Evolutionary conservation across 371 early-diverging fungal species (phyloP), one percentile per base, ranked within the genome.

Genomic region (Mucor velutinosus): DNA sequence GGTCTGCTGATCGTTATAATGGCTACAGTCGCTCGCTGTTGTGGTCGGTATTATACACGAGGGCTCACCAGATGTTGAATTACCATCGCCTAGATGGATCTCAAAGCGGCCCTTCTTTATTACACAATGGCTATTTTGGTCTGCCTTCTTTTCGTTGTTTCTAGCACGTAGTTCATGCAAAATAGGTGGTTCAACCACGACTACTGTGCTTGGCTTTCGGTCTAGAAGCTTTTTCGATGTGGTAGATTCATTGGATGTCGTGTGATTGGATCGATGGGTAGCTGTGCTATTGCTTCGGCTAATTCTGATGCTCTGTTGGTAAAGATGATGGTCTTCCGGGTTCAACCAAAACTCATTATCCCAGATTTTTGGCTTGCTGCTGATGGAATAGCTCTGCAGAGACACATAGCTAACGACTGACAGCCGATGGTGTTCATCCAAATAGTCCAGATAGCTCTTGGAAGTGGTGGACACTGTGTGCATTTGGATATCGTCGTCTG

Each of bases 101-200:
- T 76, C 76, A 74, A 78, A 78, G 35, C 79, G 79, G 49, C 79
- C 79, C 49, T 78, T 78, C 57, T 74, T 78, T 39, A 78, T 76
- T n/a, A 74, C 65, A 61, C 66, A 57, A 57, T 33, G 57, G n/a
- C 33, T 29, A 57, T 53, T 53, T 53, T 29, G 57, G 57, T 57
- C 57, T 17, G 7, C 55, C 51, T 72, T 67, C 14, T 64, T 66
- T 39, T 65, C 68, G 11, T 29, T 68, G 19, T 59, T 62, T 30
- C 55, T 39, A 8, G 65, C 66, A 32, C 75, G 71, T 25, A 75
- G 57, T 62, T 75, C 72, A 60, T 75, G 65, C 37, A 72, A 63
- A 27, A 75, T 69, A n/a, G 66, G 66, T 47, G 72, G 66, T 7
- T 71, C 67, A 12, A 55, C 63, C 29, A 35, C 27, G 12, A 25